phyloP scores from a whole-genome alignment of 2,329 filamentous ascomycete genomes.

The Microcyclospora pomicola region DNA sequence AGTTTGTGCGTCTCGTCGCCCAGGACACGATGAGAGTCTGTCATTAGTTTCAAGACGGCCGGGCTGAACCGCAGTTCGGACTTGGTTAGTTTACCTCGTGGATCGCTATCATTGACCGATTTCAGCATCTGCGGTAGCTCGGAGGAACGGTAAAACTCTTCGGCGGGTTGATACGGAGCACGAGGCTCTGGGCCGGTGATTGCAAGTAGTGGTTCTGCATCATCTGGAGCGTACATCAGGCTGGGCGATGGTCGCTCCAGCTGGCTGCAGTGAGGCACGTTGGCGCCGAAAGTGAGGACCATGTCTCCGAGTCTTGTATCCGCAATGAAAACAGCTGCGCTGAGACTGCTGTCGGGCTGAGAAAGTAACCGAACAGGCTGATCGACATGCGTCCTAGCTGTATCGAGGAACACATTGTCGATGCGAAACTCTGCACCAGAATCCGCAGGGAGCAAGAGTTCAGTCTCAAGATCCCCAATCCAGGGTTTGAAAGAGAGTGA shows the following conservation, averaged over 20 bases:
- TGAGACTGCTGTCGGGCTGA: constrained; percentile 17
- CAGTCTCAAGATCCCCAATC: constrained; percentile 42
- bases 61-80: constrained; percentile 58
- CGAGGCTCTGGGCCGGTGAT: constrained; percentile 45
- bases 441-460: constrained; percentile 38
- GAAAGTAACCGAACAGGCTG: constrained; percentile 29
- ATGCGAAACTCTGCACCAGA: constrained; percentile 43
- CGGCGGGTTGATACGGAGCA: constrained; percentile 37
- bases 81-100: constrained; percentile 40
- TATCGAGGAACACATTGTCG: constrained; percentile 38
- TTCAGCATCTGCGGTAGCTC: constrained; percentile 37
- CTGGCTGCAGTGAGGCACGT: constrained; percentile 33
- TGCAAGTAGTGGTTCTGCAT: constrained; percentile 4
- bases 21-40: constrained; percentile 57
- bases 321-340: constrained; percentile 39
- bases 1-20: constrained; percentile 55
- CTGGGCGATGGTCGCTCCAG: constrained; percentile 41
- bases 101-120: constrained; percentile 8
- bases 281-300: constrained; percentile 25
- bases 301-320: constrained; percentile 44
- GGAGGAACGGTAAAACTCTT: constrained; percentile 44
- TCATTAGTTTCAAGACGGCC: constrained; percentile 56
- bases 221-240: constrained; percentile 29
- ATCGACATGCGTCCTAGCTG: constrained; percentile 35
- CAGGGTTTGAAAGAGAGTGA: constrained; percentile 44